Percentiles rank a stretch among this genome's conserved stretches.
Evolutionary conservation across 1,284 basidiomycete species (phyloP).

Genomic region (Pascua guehoae): DNA sequence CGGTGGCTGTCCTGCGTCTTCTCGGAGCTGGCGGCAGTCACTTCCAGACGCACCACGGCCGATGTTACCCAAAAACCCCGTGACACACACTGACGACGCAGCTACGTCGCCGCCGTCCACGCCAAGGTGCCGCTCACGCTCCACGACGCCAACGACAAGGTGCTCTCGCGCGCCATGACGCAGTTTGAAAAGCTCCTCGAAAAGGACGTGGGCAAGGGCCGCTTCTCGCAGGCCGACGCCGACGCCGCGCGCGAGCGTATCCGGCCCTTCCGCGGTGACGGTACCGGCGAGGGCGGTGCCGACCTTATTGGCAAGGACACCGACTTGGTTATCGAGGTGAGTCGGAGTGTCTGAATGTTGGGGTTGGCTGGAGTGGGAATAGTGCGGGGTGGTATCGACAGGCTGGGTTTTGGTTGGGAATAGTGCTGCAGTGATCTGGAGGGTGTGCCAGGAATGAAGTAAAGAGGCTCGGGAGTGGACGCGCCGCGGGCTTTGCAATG

Average conservation of each 20-base stretch:
- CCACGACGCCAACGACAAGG: slow-evolving; percentile 38
- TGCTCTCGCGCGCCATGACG: slow-evolving; percentile 30
- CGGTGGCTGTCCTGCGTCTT: too few species aligned
- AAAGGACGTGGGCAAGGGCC: slow-evolving; percentile 84
- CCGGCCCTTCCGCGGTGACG: slow-evolving; percentile 53
- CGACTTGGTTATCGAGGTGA: slow-evolving; percentile 85
- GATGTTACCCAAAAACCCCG: too few species aligned
- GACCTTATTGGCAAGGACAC: slow-evolving; percentile 61
- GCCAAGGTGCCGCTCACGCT: slow-evolving; percentile 37
- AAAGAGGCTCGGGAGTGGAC: too few species aligned
- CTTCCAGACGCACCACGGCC: too few species aligned
- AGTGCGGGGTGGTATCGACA: background rate
- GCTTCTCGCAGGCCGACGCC: slow-evolving; percentile 65
- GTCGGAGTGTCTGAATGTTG: too few species aligned
- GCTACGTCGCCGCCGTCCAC: slow-evolving; percentile 43
- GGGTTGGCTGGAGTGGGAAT: background rate
- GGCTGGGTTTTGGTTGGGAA: background rate
- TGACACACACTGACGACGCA: slow-evolving; percentile 10
- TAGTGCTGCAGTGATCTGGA: too few species aligned
- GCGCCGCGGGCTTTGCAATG: too few species aligned
- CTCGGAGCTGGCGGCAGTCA: too few species aligned
- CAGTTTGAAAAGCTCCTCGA: slow-evolving; percentile 66
- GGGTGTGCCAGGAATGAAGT: too few species aligned
- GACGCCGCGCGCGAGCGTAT: slow-evolving; percentile 68
- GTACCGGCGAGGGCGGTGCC: slow-evolving; percentile 27